phyloP scores from a whole-genome alignment of 345 rosid genomes.

The Raphanus raphanistrum region DNA sequence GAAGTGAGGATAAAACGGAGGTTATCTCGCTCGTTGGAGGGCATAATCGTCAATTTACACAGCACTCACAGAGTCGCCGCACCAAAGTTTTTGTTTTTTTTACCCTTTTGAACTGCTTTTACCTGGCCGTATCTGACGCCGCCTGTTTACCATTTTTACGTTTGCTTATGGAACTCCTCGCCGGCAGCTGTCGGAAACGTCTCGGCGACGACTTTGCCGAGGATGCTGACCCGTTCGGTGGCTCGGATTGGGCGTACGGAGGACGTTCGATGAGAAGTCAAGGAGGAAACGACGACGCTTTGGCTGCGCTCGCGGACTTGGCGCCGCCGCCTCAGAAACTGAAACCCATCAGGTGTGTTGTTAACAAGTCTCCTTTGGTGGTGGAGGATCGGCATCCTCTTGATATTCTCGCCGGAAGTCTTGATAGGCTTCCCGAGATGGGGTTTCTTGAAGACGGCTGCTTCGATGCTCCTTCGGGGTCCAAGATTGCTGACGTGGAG shows the following conservation, averaged over 20 bases:
- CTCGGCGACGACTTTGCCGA: slow-evolving; percentile 40
- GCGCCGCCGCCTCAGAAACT: slow-evolving; percentile 63
- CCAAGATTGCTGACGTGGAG: slow-evolving; percentile 32
- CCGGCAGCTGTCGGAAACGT: slow-evolving; percentile 49
- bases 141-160: slow-evolving; percentile 12
- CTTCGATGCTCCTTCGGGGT: slow-evolving; percentile 36
- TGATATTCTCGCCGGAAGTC: slow-evolving; percentile 37
- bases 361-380: slow-evolving; percentile 31
- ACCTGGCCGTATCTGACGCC: slow-evolving; percentile 22
- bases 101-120: slow-evolving; percentile 30
- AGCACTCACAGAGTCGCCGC: background rate
- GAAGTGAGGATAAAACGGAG: slow-evolving; percentile 17
- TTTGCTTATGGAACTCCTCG: slow-evolving; percentile 52
- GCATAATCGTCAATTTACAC: slow-evolving; percentile 7
- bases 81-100: slow-evolving; percentile 8
- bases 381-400: slow-evolving; percentile 32
- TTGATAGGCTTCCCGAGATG: slow-evolving; percentile 40
- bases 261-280: slow-evolving; percentile 26
- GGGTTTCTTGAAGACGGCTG: slow-evolving; percentile 37
- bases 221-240: slow-evolving; percentile 45
- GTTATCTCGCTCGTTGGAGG: slow-evolving; percentile 13
- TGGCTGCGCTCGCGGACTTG: slow-evolving; percentile 37
- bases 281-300: slow-evolving; percentile 29
- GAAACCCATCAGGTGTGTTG: slow-evolving; percentile 56
- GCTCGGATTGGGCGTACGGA: slow-evolving; percentile 34